Conservation (phyloP, 306 rosid genomes). For the Rosa lucieae region DNA sequence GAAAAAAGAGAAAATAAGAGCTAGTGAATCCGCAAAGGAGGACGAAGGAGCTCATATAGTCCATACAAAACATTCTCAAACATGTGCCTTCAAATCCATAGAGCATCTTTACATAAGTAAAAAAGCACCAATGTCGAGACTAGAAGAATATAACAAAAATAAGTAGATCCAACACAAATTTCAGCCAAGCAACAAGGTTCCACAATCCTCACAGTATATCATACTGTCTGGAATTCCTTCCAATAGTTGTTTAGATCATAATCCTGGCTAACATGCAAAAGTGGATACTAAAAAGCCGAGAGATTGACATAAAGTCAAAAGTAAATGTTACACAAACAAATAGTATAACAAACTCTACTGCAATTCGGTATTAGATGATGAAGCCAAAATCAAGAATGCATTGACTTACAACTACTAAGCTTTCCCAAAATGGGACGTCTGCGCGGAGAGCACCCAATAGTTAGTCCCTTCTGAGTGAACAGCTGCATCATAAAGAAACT, state of each 20-base stretch:
- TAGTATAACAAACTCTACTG: background rate
- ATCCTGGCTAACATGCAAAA: background rate
- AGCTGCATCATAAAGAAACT: slow-evolving; percentile 39
- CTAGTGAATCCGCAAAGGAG: background rate
- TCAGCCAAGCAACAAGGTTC: background rate
- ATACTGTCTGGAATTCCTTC: background rate
- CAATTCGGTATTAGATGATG: no score
- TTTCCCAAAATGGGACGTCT: slow-evolving; percentile 21
- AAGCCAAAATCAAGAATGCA: background rate
- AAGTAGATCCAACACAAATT: background rate
- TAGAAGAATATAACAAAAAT: background rate
- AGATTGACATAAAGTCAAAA: no score
- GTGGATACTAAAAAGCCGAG: background rate
- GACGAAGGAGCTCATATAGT: background rate
- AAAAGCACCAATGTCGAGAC: background rate
- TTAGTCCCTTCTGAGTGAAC: slow-evolving; percentile 25
- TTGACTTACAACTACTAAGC: slow-evolving; percentile 40
- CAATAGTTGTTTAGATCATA: background rate
- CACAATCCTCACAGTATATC: background rate
- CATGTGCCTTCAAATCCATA: background rate
- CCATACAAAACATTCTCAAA: background rate
- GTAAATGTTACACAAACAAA: background rate
- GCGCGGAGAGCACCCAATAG: slow-evolving; percentile 19
- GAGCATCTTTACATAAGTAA: background rate
- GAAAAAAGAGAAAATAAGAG: background rate